Base-by-base conservation (phyloP, 257 asterid species). In the Nemophila menziesii region DNA sequence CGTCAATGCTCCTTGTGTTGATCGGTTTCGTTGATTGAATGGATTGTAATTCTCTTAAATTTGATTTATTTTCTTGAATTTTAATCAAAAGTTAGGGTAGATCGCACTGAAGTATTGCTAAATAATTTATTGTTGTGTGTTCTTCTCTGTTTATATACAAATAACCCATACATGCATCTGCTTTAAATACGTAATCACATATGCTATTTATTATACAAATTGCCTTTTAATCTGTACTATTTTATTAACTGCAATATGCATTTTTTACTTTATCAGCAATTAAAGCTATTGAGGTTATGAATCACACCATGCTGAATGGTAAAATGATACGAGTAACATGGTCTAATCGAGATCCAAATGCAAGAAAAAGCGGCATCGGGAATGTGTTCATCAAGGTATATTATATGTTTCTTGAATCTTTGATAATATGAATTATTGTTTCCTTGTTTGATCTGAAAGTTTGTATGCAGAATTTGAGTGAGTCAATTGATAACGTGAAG, bases 381-480 rank as follows among this genome's bases (percentile, higher is more conserved):
- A 82, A 76, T 53, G 58, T 82, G 14, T 82, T 73, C 42, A 56
- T 82, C 16, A 82, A 82, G 86, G 94, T 78, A 63, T 34, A 11
- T 6, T 34, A 20, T 55, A 22, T 16, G 22, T 22, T 26, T 55
- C 36, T 29, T 5, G n/a, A n/a, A n/a, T n/a, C n/a, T n/a, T n/a
- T n/a, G 7, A 29, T 20, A 12, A 44, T 41, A 46, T 18, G 18
- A 34, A 16, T 36, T 14, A 20, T 9, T 18, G 11, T 8, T 4
- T 14, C 15, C 1, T 42, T n/a, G 18, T 20, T 12, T 29, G 36
- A 7, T 6, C 11, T 44, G 38, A 11, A 26, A 11, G 22, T 20
- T 8, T 46, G 16, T 8, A 7, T 49, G 19, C 70, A 69, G 76
- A 69, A 69, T 57, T 60, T 69, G 20, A 45, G 50, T 45, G 71